Evolutionary conservation across 2,329 filamentous ascomycete species (phyloP).

Genomic region (Phyllosticta ampelicida): DNA sequence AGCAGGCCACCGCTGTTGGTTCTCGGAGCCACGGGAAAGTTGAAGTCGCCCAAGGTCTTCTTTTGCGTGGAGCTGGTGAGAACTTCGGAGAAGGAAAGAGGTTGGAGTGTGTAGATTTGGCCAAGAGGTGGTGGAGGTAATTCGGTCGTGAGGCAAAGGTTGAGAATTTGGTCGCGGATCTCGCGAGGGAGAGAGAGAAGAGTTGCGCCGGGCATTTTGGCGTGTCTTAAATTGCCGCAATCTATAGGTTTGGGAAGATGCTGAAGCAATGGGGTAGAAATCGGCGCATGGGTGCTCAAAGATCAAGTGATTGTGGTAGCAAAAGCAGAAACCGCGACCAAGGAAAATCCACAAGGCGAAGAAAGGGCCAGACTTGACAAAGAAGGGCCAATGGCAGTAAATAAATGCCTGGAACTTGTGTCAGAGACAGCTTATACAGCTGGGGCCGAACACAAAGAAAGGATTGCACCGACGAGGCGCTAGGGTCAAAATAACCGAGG

Average conservation of each 20-base stretch:
- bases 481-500: not conserved
- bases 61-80: not conserved
- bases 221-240: too few species aligned
- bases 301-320: not conserved
- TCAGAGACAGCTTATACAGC: not conserved
- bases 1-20: conserved; percentile 6
- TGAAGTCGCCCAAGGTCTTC: not conserved
- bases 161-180: conserved; percentile 4
- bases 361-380: not conserved
- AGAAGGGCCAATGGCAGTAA: not conserved
- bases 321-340: not conserved
- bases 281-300: not conserved
- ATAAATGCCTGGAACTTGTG: not conserved
- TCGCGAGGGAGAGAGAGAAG: conserved; percentile 3
- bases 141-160: not conserved
- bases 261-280: not conserved
- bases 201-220: not conserved
- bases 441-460: not conserved
- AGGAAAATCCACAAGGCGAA: not conserved
- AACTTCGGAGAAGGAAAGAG: not conserved
- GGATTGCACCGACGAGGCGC: not conserved
- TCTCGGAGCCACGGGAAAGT: not conserved
- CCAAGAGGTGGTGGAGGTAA: not conserved
- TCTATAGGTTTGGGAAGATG: too few species aligned
- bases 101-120: not conserved